Evolutionary conservation across 1,139 yeast genomes (phyloP).

Genomic region (Lodderomyces margitis): DNA sequence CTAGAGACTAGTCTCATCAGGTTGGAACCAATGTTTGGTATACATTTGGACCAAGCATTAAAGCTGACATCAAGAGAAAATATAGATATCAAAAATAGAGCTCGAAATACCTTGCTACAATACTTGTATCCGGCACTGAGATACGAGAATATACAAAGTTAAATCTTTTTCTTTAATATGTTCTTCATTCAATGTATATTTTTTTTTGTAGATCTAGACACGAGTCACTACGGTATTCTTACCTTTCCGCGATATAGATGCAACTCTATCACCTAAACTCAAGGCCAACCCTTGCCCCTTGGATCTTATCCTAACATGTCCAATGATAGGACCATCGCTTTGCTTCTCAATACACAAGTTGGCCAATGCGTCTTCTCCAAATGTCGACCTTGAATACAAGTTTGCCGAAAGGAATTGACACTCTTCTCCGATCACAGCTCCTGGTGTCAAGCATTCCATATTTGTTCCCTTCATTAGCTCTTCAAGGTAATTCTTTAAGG

Average conservation of each 20-base stretch:
- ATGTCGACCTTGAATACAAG: slow-evolving; percentile 86
- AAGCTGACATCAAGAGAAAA: slow-evolving; percentile 23
- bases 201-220: background rate
- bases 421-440: slow-evolving; percentile 80
- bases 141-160: background rate
- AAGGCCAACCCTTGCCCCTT: slow-evolving; percentile 98
- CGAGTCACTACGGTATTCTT: slow-evolving; percentile 23
- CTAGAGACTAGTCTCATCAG: slow-evolving; percentile 13
- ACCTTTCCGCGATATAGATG: slow-evolving; percentile 65
- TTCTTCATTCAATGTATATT: background rate
- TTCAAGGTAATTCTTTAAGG: slow-evolving; percentile 78
- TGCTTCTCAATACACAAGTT: slow-evolving; percentile 90
- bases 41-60: slow-evolving; percentile 27
- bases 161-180: background rate
- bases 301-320: slow-evolving; percentile 94
- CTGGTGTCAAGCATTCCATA: slow-evolving; percentile 92
- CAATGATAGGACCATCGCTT: slow-evolving; percentile 73
- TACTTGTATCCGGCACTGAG: slow-evolving; percentile 11
- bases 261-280: slow-evolving; percentile 91
- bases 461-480: slow-evolving; percentile 81
- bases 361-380: slow-evolving; percentile 98
- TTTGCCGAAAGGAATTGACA: slow-evolving; percentile 95
- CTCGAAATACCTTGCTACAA: slow-evolving; percentile 17
- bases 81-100: slow-evolving; percentile 15
- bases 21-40: slow-evolving; percentile 23